Base-by-base conservation (phyloP, 257 asterid species). In the Fraxinus quadrangulata region DNA sequence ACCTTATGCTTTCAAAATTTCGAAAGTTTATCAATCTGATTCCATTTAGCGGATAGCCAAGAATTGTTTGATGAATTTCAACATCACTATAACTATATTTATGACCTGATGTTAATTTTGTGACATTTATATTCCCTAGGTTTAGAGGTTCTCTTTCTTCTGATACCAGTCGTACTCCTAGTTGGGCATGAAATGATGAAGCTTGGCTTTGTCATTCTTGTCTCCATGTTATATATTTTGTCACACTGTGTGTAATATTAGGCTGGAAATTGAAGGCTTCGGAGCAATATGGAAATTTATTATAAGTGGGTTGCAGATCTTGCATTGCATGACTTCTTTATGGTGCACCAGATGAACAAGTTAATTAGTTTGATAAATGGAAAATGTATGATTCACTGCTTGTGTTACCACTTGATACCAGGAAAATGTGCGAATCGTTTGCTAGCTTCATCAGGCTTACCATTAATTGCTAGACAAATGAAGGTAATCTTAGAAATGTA, bases 371-470 rank as follows among this genome's bases (percentile, higher is more conserved):
- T 63, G n/a, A 45, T 21, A 33, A 61, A 45, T 6, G 28, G 21
- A 11, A 45, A 78, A 49, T 19, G 30, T 28, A 42, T 75, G 30
- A 13, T 23, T 34, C 10, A 67, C 68, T 40, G 33, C 63, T 54
- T 70, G 26, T 70, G 49, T 76, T 42, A 68, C 75, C 79, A 77
- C 82, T 36, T 70, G 47, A 36, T 75, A 76, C 84, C 96, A 94
- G 99, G 99, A 73, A 95, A 95, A 91, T 95, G 99, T 87, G 99
- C 99, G 31, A 95, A 95, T 74, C 86, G 93, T 21, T 83, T 93
- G 88, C 99, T 95, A 76, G 91, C 92, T 11, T 74, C 98, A 67
- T 95, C 99, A 34, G 99, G 99, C 74, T 87, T 95, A 82, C 99
- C 99, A n/a, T 89, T 88, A 75, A 83, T 95, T 71, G 99, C 99